phyloP scores from a whole-genome alignment of 2,329 filamentous ascomycete genomes.

The Talaromyces piceae region DNA sequence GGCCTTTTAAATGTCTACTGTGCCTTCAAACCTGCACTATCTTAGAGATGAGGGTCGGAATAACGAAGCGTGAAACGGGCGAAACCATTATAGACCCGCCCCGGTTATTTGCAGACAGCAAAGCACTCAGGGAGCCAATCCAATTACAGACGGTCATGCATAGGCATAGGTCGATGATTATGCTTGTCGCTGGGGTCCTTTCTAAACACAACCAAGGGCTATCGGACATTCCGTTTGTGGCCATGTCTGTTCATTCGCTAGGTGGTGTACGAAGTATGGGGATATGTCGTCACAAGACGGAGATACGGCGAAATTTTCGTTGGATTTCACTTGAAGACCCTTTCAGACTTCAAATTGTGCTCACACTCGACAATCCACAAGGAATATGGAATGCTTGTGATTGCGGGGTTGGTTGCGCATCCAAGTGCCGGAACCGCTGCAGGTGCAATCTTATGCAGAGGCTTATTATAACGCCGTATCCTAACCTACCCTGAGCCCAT shows the following conservation, averaged over 20 bases:
- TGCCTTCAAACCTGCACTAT: neutral
- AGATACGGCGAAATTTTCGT: neutral
- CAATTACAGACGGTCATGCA: neutral
- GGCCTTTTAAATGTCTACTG: neutral
- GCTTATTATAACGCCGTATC: neutral
- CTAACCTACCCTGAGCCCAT: neutral
- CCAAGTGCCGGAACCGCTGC: neutral
- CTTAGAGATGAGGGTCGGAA: neutral
- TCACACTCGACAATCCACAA: too few species aligned
- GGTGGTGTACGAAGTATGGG: neutral
- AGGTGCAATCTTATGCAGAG: neutral
- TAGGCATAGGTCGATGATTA: neutral
- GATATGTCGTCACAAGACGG: neutral
- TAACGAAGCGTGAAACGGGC: neutral
- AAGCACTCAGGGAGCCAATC: neutral
- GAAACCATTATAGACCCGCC: neutral
- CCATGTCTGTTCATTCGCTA: too few species aligned
- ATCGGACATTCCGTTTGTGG: neutral
- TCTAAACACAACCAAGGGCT: neutral
- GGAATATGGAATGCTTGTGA: neutral
- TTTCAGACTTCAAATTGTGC: too few species aligned
- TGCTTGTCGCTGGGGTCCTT: neutral
- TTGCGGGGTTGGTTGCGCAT: neutral
- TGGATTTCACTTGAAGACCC: too few species aligned
- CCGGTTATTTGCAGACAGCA: neutral